Conservation (phyloP, 805 yeast genomes). For the Pichia membranifaciens region DNA sequence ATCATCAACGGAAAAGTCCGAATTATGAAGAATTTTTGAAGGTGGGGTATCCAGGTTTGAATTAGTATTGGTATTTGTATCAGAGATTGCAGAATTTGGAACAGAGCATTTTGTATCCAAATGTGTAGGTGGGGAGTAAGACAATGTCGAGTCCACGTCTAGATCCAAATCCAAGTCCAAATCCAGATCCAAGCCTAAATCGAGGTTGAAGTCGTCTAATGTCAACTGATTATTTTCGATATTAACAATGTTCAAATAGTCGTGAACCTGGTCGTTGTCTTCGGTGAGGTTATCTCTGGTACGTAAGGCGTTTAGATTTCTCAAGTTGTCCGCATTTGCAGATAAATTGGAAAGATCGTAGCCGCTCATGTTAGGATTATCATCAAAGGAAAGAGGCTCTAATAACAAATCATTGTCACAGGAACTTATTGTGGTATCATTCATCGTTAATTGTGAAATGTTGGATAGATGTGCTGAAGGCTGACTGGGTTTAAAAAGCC, state of each 20-base stretch:
- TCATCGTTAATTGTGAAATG: conserved; percentile 1
- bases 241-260: conserved; percentile 1
- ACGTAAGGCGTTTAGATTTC: too few relatives aligned
- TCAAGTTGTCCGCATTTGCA: neutral
- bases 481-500: too few relatives aligned
- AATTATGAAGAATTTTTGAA: conserved; percentile 5
- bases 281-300: too few relatives aligned
- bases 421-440: conserved; percentile 6
- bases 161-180: neutral
- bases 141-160: neutral
- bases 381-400: conserved; percentile 4
- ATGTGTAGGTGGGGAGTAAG: neutral
- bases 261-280: conserved; percentile 6
- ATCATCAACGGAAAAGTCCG: conserved; percentile 1
- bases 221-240: neutral
- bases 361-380: neutral
- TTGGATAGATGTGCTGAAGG: neutral
- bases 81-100: neutral
- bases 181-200: neutral
- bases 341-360: neutral
- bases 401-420: conserved; percentile 1
- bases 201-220: neutral
- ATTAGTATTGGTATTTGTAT: neutral
- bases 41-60: conserved; percentile 12
- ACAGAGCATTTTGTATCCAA: neutral